These are phyloP conservation scores for Quercus aquifolioides DNA, from an alignment of 306 rosid species.

Conservation along the genomic window DNA sequence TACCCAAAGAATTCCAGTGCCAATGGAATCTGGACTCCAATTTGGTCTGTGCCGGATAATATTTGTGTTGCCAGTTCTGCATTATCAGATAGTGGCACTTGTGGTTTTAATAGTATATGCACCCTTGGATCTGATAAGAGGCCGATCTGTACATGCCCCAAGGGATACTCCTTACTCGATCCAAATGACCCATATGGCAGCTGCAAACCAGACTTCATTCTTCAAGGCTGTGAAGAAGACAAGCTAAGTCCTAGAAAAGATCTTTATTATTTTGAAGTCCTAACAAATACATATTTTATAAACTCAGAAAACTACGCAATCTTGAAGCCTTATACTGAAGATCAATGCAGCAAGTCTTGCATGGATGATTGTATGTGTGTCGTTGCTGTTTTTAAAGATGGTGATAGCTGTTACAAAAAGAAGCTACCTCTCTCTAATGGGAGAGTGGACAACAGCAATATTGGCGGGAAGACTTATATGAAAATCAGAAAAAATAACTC, in stretches of 20 bases:
- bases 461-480: conserved; percentile 29
- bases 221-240: conserved; percentile 30
- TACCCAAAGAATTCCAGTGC: too few relatives aligned
- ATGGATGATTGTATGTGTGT: conserved; percentile 42
- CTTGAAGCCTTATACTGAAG: conserved; percentile 17
- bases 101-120: conserved; percentile 26
- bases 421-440: conserved; percentile 34
- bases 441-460: not conserved
- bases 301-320: conserved; percentile 13
- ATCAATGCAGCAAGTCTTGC: conserved; percentile 34
- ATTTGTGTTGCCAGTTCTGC: not conserved
- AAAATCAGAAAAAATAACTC: conserved; percentile 32
- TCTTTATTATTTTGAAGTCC: conserved; percentile 14
- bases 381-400: not conserved
- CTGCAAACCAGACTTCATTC: conserved; percentile 39
- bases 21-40: too few relatives aligned
- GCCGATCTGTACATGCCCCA: conserved; percentile 31
- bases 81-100: not conserved
- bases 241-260: conserved; percentile 9
- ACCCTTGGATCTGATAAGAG: not conserved
- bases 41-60: too few relatives aligned
- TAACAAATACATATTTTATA: not conserved
- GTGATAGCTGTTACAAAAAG: conserved; percentile 20
- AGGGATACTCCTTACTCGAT: conserved; percentile 26
- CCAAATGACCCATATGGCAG: conserved; percentile 28